Conservation (phyloP, 1,284 basidiomycete species). For the Clitocybe nebularis region DNA sequence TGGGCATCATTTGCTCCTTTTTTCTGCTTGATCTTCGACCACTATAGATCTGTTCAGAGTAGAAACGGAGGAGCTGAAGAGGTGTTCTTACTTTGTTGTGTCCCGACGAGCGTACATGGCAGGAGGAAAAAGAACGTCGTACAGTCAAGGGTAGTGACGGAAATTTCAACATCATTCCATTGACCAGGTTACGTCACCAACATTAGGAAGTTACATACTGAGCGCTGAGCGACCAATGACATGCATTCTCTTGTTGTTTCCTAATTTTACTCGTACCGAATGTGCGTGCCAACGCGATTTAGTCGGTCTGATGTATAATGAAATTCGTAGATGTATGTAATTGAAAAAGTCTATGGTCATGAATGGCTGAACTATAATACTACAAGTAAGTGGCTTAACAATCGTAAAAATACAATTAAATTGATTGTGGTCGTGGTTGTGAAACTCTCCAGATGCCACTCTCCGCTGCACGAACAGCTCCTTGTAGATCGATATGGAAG, state of each 20-base stretch:
- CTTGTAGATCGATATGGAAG: slow-evolving; percentile 82
- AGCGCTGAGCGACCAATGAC: no score
- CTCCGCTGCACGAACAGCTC: slow-evolving; percentile 74
- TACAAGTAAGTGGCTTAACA: no score
- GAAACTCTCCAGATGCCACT: slow-evolving; percentile 22
- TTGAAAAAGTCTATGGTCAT: no score
- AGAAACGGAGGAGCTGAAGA: neutral
- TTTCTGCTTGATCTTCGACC: slow-evolving; percentile 85
- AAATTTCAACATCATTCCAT: slow-evolving; percentile 9
- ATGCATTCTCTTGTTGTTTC: no score
- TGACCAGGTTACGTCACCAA: no score
- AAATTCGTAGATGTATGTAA: no score
- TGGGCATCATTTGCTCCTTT: slow-evolving; percentile 73
- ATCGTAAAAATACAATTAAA: neutral
- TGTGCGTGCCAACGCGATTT: no score
- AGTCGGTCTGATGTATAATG: no score
- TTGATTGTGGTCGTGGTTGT: neutral
- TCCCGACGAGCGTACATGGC: slow-evolving; percentile 41
- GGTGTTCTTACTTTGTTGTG: slow-evolving; percentile 59
- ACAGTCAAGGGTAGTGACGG: slow-evolving; percentile 8
- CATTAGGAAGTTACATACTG: no score
- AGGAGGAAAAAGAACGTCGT: slow-evolving; percentile 35
- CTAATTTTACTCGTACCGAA: no score
- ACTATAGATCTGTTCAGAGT: slow-evolving; percentile 37
- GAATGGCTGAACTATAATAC: no score